These are phyloP conservation scores for Tulasnella sp. DNA, from an alignment of 768 basidiomycete species.

Conservation along the genomic window DNA sequence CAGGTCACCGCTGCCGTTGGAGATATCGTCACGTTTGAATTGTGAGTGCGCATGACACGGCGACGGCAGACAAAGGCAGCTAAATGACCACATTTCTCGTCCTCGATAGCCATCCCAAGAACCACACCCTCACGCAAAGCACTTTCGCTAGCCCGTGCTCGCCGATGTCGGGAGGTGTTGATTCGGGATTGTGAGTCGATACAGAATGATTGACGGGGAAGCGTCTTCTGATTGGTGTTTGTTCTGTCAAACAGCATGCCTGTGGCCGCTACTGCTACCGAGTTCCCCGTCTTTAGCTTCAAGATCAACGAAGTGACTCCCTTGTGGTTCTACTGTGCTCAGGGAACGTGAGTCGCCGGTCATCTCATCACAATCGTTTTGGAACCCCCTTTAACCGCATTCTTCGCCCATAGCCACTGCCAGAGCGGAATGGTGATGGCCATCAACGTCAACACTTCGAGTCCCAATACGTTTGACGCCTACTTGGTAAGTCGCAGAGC, in stretches of 20 bases:
- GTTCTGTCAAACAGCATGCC: neutral
- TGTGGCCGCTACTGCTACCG: conserved; percentile 7
- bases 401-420: conserved; percentile 3
- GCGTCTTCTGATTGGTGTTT: neutral
- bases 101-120: conserved; percentile 1
- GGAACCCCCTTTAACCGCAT: neutral
- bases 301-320: conserved; percentile 6
- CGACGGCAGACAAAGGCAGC: neutral
- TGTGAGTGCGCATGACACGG: conserved; percentile 35
- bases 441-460: conserved; percentile 10
- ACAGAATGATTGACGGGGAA: neutral
- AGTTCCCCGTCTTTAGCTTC: conserved; percentile 13
- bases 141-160: conserved; percentile 24
- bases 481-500: conserved; percentile 5
- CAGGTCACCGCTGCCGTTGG: conserved; percentile 34
- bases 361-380: neutral
- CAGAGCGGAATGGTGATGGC: conserved; percentile 13
- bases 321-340: conserved; percentile 15
- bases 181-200: conserved; percentile 10
- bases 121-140: conserved; percentile 37
- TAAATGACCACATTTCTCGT: neutral
- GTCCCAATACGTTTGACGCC: conserved; percentile 11
- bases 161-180: conserved; percentile 6
- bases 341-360: neutral
- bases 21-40: conserved; percentile 39